Evolutionary conservation across 2,329 filamentous ascomycete species (phyloP).

Genomic region (Trichophyton mentagrophytes): DNA sequence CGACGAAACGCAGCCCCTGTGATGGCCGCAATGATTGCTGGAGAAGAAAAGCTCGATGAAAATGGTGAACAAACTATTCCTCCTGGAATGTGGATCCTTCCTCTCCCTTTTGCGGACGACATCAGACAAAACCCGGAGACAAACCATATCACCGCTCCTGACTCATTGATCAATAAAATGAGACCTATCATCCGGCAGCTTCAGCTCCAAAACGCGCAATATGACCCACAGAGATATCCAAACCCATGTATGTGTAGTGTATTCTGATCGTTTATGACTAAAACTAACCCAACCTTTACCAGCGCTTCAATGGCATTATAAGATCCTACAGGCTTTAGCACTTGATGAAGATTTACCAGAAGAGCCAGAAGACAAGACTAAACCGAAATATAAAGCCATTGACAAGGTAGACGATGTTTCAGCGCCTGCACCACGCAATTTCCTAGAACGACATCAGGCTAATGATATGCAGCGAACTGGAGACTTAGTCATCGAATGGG

Average conservation of each 20-base stretch:
- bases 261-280: background rate
- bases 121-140: conserved; percentile 60
- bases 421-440: background rate
- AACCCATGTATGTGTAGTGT: conserved; percentile 49
- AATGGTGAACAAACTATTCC: conserved; percentile 59
- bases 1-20: conserved; percentile 67
- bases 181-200: conserved; percentile 69
- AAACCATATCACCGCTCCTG: conserved; percentile 46
- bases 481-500: conserved; percentile 65
- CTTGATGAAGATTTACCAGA: conserved; percentile 83
- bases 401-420: conserved; percentile 44
- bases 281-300: background rate
- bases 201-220: conserved; percentile 72
- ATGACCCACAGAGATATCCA: conserved; percentile 75
- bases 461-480: conserved; percentile 49
- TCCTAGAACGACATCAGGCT: background rate
- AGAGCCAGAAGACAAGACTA: conserved; percentile 59
- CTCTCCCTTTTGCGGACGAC: conserved; percentile 81
- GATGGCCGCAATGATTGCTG: conserved; percentile 70
- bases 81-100: conserved; percentile 76
- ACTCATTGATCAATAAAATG: conserved; percentile 69
- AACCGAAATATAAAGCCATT: conserved; percentile 77
- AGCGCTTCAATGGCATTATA: conserved; percentile 92
- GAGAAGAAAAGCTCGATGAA: conserved; percentile 52
- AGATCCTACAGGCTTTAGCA: conserved; percentile 79